A percentile compares a stretch with the other conserved stretches of the same genome.
These are phyloP conservation scores for Marasmius oreades DNA, from an alignment of 1,284 basidiomycete species.

Conservation along the genomic window DNA sequence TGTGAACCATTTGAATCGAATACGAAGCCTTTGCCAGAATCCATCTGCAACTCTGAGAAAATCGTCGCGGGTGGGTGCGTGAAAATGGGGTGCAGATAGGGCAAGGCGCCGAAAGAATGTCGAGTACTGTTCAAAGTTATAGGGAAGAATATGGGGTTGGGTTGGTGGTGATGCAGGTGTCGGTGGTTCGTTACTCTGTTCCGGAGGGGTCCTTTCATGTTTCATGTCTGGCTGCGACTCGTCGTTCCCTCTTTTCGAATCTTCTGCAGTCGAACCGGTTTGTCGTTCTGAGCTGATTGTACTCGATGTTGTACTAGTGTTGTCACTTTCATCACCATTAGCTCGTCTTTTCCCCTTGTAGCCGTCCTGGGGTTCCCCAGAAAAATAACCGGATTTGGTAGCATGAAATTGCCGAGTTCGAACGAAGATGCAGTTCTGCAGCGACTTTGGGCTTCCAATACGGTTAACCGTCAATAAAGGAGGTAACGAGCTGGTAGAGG, in stretches of 20 bases:
- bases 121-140: conserved; percentile 70
- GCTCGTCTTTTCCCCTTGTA: not conserved
- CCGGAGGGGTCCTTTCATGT: not conserved
- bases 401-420: not conserved
- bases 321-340: not conserved
- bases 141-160: conserved; percentile 17
- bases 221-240: not conserved
- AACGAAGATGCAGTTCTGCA: not conserved
- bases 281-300: too few relatives aligned
- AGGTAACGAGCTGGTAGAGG: not conserved
- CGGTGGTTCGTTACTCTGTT: not conserved
- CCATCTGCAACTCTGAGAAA: conserved; percentile 83
- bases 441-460: not conserved
- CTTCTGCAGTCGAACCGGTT: too few relatives aligned
- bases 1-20: conserved; percentile 98
- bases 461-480: not conserved
- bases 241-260: not conserved
- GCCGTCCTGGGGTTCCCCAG: not conserved
- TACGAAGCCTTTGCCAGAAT: conserved; percentile 87
- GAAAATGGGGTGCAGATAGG: conserved; percentile 71
- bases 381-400: not conserved
- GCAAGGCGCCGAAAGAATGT: conserved; percentile 77
- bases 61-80: conserved; percentile 83
- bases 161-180: not conserved
- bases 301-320: not conserved